Evolutionary conservation across 2,329 filamentous ascomycete species (phyloP), one percentile per base, ranked within the genome.

Genomic region (Sarocladiaceae sp.): DNA sequence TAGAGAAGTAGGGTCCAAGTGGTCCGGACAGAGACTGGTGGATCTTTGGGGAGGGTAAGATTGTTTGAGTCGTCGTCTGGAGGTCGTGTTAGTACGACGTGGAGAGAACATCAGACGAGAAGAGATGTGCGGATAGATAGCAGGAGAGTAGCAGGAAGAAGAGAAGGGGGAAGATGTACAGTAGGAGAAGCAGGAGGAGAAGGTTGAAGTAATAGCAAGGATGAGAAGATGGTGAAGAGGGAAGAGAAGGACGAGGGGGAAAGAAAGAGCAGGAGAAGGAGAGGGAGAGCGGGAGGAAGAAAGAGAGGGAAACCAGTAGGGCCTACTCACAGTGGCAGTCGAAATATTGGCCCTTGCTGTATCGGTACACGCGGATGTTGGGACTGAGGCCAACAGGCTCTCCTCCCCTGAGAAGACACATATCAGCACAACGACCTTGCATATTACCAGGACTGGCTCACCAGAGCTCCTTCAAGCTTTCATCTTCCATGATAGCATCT

Each of bases 1-100:
- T 96, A 97, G 27, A 96, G 76, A 0, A 96, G 73, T 4, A 95
- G 69, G 0, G 91, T 96, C 89, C 90, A 96, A 0, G 89, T 96
- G 4, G 91, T 96, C 24, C 60, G 57, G 21, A 58, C 62, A 20
- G 57, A 54, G 21, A 58, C 50, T 0, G 61, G 58, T 15, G 54
- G 55, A 16, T 59, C 53, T 3, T 51, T 42, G 3, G 56, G 69
- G 34, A 93, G 67, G 1, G 67, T 73, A 20, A 96, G 64, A 45
- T 76, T 72, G 59, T 95, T 95, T 43, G 80, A 86, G 57, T 96
- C 90, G 63, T 97, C 91, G 57, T 95, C 88, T 93, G 55, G 4
- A 11, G 26, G 31, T 4, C 7, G 20, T 39, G n/a, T n/a, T n/a
- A n/a, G n/a, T n/a, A n/a, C n/a, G n/a, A n/a, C n/a, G n/a, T n/a